Conservation (phyloP, 768 basidiomycete species). For the Mycena galericulata region DNA sequence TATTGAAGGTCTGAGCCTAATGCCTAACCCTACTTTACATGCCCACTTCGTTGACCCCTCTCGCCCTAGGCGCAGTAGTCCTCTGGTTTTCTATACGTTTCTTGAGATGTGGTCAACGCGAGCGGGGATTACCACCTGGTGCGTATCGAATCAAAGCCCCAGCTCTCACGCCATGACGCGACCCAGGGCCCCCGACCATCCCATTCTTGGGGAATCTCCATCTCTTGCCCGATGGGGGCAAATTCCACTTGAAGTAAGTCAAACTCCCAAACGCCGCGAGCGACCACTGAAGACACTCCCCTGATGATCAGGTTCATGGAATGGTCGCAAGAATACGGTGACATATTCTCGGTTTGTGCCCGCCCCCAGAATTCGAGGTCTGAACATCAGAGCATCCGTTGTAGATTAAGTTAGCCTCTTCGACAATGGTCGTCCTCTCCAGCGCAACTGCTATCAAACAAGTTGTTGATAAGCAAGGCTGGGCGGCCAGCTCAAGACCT, state of each 20-base stretch:
- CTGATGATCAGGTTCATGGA: conserved; percentile 36
- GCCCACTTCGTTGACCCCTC: not conserved
- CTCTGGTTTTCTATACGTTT: not conserved
- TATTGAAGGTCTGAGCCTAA: no score
- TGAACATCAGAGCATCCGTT: not conserved
- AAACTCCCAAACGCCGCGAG: not conserved
- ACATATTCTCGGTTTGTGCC: conserved; percentile 35
- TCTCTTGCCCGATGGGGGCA: not conserved
- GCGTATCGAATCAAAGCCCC: not conserved
- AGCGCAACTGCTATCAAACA: conserved; percentile 33
- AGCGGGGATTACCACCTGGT: conserved; percentile 15
- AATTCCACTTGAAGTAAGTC: conserved; percentile 9
- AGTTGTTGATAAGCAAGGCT: conserved; percentile 39
- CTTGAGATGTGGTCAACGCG: not conserved
- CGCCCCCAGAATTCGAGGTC: not conserved
- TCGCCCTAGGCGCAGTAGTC: not conserved
- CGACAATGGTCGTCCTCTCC: conserved; percentile 37
- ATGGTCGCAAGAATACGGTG: conserved; percentile 40
- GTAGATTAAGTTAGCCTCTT: conserved; percentile 35
- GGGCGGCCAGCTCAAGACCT: conserved; percentile 35
- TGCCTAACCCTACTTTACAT: no score
- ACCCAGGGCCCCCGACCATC: conserved; percentile 12
- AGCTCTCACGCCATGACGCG: not conserved
- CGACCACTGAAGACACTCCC: not conserved
- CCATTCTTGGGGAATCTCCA: conserved; percentile 24